Percentiles rank a stretch among this genome's conserved stretches.
Conservation (phyloP, 1,284 basidiomycete species). For the Xerocomus nothofagi region DNA sequence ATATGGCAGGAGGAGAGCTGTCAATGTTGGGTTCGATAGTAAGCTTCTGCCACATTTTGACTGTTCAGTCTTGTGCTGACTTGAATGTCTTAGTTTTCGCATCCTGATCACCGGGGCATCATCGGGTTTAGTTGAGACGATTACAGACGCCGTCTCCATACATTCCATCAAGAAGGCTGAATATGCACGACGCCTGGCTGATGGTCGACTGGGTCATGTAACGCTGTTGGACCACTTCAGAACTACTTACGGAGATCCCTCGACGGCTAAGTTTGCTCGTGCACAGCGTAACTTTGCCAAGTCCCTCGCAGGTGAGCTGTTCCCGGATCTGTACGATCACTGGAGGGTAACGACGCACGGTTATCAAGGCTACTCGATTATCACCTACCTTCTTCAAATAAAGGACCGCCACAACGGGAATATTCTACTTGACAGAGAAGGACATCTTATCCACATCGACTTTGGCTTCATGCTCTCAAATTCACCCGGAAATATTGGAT, state of each 20-base stretch:
- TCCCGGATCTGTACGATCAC: neutral
- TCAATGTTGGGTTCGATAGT: constrained; percentile 92
- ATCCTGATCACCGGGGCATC: constrained; percentile 94
- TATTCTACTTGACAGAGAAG: constrained; percentile 93
- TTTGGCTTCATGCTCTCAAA: constrained; percentile 99
- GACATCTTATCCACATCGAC: constrained; percentile 94
- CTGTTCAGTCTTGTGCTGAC: constrained; percentile 5
- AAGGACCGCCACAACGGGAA: constrained; percentile 99
- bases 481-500: constrained; percentile 96
- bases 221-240: constrained; percentile 89
- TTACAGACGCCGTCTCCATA: constrained; percentile 96
- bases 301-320: constrained; percentile 76
- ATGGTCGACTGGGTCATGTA: constrained; percentile 81
- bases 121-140: constrained; percentile 93
- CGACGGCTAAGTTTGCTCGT: constrained; percentile 80
- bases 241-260: constrained; percentile 86
- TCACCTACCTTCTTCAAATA: constrained; percentile 95
- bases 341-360: neutral
- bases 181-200: constrained; percentile 84
- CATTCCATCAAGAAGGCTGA: constrained; percentile 99
- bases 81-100: constrained; percentile 50
- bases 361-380: constrained; percentile 81
- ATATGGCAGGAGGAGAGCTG: constrained; percentile 96
- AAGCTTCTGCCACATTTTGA: constrained; percentile 34
- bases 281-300: constrained; percentile 92